Evolutionary conservation across 805 yeast genomes (phyloP), one percentile per base, ranked within the genome.

Genomic region (Metschnikowia arizonensis): DNA sequence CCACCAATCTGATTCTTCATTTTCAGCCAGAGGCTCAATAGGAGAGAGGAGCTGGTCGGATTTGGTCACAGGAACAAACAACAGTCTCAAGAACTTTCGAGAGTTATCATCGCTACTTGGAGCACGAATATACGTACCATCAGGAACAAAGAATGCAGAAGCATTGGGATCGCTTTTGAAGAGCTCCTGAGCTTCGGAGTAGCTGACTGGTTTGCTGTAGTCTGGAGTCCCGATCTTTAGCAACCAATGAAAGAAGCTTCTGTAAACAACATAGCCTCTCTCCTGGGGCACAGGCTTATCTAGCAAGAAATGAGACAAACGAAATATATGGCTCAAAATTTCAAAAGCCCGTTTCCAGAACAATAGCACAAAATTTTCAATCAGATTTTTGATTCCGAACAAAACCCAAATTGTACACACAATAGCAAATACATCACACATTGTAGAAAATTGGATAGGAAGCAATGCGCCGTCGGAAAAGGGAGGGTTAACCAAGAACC

Each of bases 61-160:
- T 53, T 80, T 82, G 0, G 95, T 86, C 2, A 91, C 97, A 0
- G 88, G 79, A 1, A 86, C 83, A 66, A 93, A 93, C 46, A 89
- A 65, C 38, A 78, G 76, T 53, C 78, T 79, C 26, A 82, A 77
- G 51, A 73, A 81, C 39, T 75, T 76, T 46, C 88, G 69, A 0
- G 91, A 79, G 17, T 84, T 81, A 12, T 82, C 82, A 59, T 90
- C 97, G 52, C 78, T 78, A 47, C 80, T 83, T 0, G 99, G 99
- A 1, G 89, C 99, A 46, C 98, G 78, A 28, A 90, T 79, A 56
- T 78, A 84, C 38, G 72, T 69, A 3, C 99, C 99, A 61, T 87
- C 84, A 0, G 90, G 90, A 6, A 87, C 80, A 58, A 85, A 85
- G 39, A 78, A 81, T 0, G 85, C 81, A 30, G 66, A 66, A 0